Conservation (phyloP, 306 rosid genomes). For the Dryas alaskensis region DNA sequence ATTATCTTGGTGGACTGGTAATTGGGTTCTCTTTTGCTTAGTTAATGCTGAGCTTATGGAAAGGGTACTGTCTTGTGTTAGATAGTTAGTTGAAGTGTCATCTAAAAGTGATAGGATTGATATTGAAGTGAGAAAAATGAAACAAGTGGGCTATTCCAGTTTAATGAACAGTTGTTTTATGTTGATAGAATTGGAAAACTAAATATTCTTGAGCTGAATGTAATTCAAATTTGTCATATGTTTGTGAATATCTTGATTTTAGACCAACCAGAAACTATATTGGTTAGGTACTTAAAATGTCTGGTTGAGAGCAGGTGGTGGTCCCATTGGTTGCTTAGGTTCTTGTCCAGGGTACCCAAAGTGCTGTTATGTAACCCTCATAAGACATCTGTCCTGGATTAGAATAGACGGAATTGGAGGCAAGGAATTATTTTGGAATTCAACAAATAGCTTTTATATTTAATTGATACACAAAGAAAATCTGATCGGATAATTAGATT, state of each 20-base stretch:
- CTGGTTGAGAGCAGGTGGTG: not conserved
- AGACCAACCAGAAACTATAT: not conserved
- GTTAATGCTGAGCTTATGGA: slow-evolving; percentile 11
- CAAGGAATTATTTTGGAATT: not conserved
- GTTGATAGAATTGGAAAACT: slow-evolving; percentile 5
- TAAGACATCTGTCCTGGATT: not conserved
- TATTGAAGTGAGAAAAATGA: slow-evolving; percentile 12
- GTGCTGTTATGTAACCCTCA: not conserved
- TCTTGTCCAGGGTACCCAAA: not conserved
- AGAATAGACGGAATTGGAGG: not conserved
- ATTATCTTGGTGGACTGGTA: slow-evolving; percentile 15
- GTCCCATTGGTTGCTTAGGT: not conserved
- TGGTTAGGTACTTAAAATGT: not conserved
- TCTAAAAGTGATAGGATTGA: not conserved
- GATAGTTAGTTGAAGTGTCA: not conserved
- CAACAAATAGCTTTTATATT: not conserved
- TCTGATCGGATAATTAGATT: not conserved
- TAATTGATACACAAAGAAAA: not conserved
- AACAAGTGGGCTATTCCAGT: slow-evolving; percentile 11
- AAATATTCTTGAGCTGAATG: not conserved
- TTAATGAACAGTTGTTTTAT: slow-evolving; percentile 3
- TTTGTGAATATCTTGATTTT: not conserved
- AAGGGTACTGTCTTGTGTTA: not conserved
- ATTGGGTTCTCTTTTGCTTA: slow-evolving; percentile 1
- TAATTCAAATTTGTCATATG: not conserved